Conservation (phyloP, 192 early-diverging fungal genomes). For the Oehlia diaphana region DNA sequence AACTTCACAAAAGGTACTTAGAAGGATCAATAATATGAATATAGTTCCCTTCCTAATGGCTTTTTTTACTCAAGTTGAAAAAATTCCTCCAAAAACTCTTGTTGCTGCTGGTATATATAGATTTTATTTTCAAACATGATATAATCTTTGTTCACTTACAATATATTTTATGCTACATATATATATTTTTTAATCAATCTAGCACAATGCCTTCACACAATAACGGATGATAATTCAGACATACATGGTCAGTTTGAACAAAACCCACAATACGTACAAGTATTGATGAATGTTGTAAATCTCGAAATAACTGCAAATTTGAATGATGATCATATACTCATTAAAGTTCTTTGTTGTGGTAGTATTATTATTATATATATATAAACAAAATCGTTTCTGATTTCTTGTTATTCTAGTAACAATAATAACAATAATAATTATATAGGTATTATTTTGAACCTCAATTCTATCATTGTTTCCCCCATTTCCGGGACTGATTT, state of each 20-base stretch:
- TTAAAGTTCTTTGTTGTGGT: slow-evolving; percentile 70
- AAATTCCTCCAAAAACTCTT: slow-evolving; percentile 49
- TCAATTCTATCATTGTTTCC: slow-evolving; percentile 45
- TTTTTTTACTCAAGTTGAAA: slow-evolving; percentile 58
- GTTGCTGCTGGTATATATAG: slow-evolving; percentile 49
- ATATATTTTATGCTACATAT: not conserved
- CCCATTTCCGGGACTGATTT: slow-evolving; percentile 32
- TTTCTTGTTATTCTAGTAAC: not conserved
- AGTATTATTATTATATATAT: slow-evolving; percentile 12
- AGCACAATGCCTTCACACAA: slow-evolving; percentile 80
- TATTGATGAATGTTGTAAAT: slow-evolving; percentile 51
- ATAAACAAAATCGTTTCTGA: slow-evolving; percentile 42
- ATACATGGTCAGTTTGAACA: slow-evolving; percentile 57
- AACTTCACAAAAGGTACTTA: slow-evolving; percentile 65
- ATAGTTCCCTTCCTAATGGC: slow-evolving; percentile 67
- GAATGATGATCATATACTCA: slow-evolving; percentile 58
- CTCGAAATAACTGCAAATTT: not conserved
- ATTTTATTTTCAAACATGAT: not conserved
- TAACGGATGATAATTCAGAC: slow-evolving; percentile 76
- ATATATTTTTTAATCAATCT: slow-evolving; percentile 23
- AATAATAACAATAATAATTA: slow-evolving; percentile 6
- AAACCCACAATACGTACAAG: slow-evolving; percentile 54
- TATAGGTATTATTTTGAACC: slow-evolving; percentile 50
- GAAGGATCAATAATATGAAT: slow-evolving; percentile 64
- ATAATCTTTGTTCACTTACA: not conserved